A percentile compares a stretch with the other conserved stretches of the same genome.
Evolutionary conservation across 2,329 filamentous ascomycete species (phyloP).

Genomic region (Scedosporium apiospermum): DNA sequence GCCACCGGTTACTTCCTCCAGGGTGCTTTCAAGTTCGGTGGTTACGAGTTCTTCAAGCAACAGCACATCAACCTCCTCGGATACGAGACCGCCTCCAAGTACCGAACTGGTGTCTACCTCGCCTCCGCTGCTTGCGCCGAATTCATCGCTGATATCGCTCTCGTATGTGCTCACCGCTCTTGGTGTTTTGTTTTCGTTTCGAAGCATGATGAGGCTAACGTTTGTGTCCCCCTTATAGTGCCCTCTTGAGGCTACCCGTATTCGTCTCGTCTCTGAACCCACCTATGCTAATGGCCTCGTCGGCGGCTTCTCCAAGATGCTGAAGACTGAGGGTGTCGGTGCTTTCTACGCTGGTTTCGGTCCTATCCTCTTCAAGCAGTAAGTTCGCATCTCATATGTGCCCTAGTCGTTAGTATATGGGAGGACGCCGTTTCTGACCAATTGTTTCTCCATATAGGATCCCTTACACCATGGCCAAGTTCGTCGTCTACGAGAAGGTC

Average conservation of each 20-base stretch:
- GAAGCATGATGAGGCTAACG: neutral
- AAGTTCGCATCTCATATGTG: constrained; percentile 24
- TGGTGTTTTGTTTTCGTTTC: neutral
- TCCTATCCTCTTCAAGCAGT: constrained; percentile 75
- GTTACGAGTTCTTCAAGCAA: constrained; percentile 95
- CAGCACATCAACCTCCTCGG: constrained; percentile 74
- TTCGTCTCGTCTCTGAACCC: constrained; percentile 83
- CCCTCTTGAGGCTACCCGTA: constrained; percentile 87
- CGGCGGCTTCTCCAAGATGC: constrained; percentile 73
- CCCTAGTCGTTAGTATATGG: too few relatives aligned
- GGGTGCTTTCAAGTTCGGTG: constrained; percentile 68
- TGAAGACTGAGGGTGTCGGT: constrained; percentile 70
- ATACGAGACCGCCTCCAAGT: constrained; percentile 66
- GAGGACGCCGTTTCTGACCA: too few relatives aligned
- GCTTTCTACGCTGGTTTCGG: constrained; percentile 91
- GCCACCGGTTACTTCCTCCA: constrained; percentile 89
- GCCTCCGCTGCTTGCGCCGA: constrained; percentile 57
- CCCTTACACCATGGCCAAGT: constrained; percentile 92
- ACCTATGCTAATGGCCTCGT: constrained; percentile 74
- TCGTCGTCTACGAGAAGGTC: constrained; percentile 88
- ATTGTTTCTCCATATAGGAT: constrained; percentile 41
- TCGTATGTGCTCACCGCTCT: constrained; percentile 22
- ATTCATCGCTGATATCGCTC: constrained; percentile 69
- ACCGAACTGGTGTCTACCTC: constrained; percentile 75
- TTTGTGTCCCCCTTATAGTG: constrained; percentile 29